A percentile compares a stretch with the other conserved stretches of the same genome.
Evolutionary conservation across 192 early-diverging fungal genomes (phyloP).

Genomic region (Polychytrium aggregatum): DNA sequence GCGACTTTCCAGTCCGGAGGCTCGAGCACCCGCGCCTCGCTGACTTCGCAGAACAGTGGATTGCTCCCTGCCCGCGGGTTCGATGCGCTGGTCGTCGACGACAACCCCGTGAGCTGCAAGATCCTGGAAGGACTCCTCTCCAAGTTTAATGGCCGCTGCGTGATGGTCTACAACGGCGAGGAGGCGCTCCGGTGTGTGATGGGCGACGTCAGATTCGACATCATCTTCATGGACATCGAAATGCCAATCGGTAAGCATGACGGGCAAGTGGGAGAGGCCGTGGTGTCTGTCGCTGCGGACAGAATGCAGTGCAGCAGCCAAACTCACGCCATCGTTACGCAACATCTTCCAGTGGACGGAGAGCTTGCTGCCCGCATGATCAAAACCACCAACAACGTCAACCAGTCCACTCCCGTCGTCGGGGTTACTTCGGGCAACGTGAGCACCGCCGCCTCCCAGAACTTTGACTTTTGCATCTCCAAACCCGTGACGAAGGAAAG

Average conservation of each 20-base stretch:
- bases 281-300: too few relatives aligned
- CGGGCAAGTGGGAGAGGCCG: too few relatives aligned
- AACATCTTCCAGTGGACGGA: constrained; percentile 84
- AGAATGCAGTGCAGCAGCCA: constrained; percentile 1
- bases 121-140: constrained; percentile 82
- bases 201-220: constrained; percentile 79
- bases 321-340: too few relatives aligned
- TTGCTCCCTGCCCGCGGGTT: too few relatives aligned
- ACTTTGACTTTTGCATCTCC: constrained; percentile 60
- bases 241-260: constrained; percentile 80
- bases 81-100: constrained; percentile 71
- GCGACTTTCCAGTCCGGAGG: too few relatives aligned
- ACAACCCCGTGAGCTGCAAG: constrained; percentile 80
- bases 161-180: constrained; percentile 78
- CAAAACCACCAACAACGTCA: constrained; percentile 81
- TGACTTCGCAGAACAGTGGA: too few relatives aligned
- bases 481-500: constrained; percentile 69
- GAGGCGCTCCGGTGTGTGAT: constrained; percentile 83
- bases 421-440: constrained; percentile 64
- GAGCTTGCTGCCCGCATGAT: constrained; percentile 89
- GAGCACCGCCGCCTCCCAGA: constrained; percentile 17
- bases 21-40: too few relatives aligned
- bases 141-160: constrained; percentile 64
- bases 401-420: constrained; percentile 74
- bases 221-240: constrained; percentile 87